A percentile compares a stretch with the other conserved stretches of the same genome.
Evolutionary conservation across 306 rosid species (phyloP).

Genomic region (Vigna nakashimae): DNA sequence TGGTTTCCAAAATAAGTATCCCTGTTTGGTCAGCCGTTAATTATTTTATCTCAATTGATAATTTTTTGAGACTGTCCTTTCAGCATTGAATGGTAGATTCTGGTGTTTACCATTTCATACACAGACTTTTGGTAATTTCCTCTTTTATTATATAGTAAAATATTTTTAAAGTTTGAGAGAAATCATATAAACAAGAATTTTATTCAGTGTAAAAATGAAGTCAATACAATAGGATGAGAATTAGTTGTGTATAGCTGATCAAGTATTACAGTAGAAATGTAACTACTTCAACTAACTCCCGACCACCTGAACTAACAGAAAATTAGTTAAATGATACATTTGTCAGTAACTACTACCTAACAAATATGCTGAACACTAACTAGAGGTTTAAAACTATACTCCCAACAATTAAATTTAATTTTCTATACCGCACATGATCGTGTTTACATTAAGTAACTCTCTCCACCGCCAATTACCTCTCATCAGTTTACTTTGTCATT

Average conservation of each 20-base stretch:
- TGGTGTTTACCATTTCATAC: background rate
- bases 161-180: background rate
- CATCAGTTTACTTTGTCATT: no score
- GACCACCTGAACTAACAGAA: background rate
- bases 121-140: background rate
- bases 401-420: no score
- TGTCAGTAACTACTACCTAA: background rate
- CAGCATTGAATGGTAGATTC: background rate
- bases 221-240: no score
- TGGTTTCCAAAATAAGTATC: background rate
- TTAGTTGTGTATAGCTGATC: no score
- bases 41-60: background rate
- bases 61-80: constrained; percentile 9
- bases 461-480: no score
- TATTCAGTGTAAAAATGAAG: no score
- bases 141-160: background rate
- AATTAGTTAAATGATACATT: background rate
- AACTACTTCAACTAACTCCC: no score
- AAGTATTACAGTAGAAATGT: no score
- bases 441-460: no score
- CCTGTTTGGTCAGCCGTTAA: background rate
- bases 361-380: background rate
- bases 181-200: no score
- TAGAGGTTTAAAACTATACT: background rate
- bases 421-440: no score